Percentiles rank a stretch among this genome's conserved stretches.
Conservation (phyloP, 2,329 filamentous ascomycete species). For the Onygenales sp. region DNA sequence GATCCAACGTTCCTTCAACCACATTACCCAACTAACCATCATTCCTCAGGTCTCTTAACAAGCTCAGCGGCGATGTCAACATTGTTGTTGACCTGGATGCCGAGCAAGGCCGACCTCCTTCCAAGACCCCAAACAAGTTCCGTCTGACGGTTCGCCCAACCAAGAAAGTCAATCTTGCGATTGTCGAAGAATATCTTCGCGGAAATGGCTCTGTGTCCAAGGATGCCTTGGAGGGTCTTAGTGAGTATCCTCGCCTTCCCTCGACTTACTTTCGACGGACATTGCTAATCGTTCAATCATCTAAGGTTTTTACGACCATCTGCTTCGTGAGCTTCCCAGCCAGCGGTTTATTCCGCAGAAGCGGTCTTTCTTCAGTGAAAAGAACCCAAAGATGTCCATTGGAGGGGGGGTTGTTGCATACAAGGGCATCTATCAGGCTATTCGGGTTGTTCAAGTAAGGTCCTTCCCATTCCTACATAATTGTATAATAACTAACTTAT, state of each 20-base stretch:
- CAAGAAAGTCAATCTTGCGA: slow-evolving; percentile 57
- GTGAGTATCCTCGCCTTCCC: slow-evolving; percentile 29
- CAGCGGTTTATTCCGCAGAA: slow-evolving; percentile 61
- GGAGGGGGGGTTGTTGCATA: slow-evolving; percentile 62
- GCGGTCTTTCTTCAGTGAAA: slow-evolving; percentile 65
- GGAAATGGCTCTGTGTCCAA: slow-evolving; percentile 53
- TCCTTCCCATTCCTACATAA: not conserved
- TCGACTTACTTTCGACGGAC: not conserved
- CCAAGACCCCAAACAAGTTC: slow-evolving; percentile 41
- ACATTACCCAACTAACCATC: slow-evolving; percentile 15
- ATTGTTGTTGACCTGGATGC: slow-evolving; percentile 63
- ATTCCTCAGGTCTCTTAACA: slow-evolving; percentile 25
- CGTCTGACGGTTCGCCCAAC: slow-evolving; percentile 55
- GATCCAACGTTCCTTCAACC: slow-evolving; percentile 22
- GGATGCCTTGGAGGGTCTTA: slow-evolving; percentile 68
- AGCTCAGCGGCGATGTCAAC: slow-evolving; percentile 38
- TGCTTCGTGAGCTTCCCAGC: slow-evolving; percentile 71
- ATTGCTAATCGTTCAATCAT: slow-evolving; percentile 5
- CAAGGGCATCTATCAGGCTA: slow-evolving; percentile 82
- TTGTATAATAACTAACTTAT: slow-evolving; percentile 17
- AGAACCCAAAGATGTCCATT: slow-evolving; percentile 44
- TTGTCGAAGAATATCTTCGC: slow-evolving; percentile 57
- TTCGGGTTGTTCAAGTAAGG: slow-evolving; percentile 59
- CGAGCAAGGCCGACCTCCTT: slow-evolving; percentile 42
- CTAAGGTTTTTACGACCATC: slow-evolving; percentile 73